Evolutionary conservation across 352 stramenopile genomes (phyloP).

Genomic region (Aphanomyces invadans): DNA sequence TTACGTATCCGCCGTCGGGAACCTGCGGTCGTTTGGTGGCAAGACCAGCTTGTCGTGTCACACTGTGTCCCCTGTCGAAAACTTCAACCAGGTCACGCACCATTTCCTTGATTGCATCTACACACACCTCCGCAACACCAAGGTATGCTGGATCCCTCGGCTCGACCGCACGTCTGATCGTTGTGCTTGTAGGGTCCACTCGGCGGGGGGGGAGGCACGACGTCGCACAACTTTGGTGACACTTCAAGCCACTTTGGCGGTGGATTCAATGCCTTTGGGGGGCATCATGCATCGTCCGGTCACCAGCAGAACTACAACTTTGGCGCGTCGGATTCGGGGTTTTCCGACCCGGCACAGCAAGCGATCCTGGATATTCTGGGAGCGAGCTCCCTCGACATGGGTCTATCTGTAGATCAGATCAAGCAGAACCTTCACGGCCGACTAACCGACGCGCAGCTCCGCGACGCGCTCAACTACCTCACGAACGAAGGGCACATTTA

Average conservation of each 20-base stretch:
- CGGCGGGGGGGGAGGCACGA: background rate
- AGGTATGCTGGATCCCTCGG: constrained; percentile 4
- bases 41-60: constrained; percentile 84
- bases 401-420: constrained; percentile 78
- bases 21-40: constrained; percentile 87
- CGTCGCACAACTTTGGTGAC: background rate
- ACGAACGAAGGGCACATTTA: constrained; percentile 86
- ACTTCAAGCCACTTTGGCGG: background rate
- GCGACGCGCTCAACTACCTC: constrained; percentile 67
- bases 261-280: constrained; percentile 15
- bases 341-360: constrained; percentile 60
- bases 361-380: constrained; percentile 71
- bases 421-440: constrained; percentile 46
- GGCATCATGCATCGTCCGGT: background rate
- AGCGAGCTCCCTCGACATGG: constrained; percentile 59
- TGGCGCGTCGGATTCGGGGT: constrained; percentile 61
- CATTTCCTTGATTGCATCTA: constrained; percentile 94
- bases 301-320: constrained; percentile 33
- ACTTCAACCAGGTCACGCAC: constrained; percentile 94
- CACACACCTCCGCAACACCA: constrained; percentile 70
- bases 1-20: constrained; percentile 89
- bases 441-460: constrained; percentile 59
- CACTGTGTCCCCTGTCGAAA: constrained; percentile 69
- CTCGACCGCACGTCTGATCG: background rate
- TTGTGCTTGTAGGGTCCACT: constrained; percentile 12